Evolutionary conservation across 352 stramenopile genomes (phyloP).

Genomic region (Phytophthora fragariaefolia): DNA sequence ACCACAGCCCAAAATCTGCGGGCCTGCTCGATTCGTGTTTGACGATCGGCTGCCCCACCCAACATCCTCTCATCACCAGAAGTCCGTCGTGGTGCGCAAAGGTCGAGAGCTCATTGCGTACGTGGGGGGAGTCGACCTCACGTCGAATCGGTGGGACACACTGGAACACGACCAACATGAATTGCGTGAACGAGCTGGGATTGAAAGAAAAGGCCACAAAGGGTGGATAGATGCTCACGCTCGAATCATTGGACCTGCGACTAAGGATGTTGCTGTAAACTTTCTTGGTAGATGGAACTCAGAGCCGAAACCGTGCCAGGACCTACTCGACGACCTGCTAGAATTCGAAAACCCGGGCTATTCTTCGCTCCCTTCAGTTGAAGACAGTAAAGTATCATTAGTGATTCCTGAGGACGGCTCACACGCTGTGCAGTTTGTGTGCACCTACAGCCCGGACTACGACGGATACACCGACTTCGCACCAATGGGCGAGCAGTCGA

Average conservation of each 20-base stretch:
- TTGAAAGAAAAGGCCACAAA: slow-evolving; percentile 32
- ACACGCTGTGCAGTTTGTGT: slow-evolving; percentile 47
- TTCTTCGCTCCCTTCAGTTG: slow-evolving; percentile 9
- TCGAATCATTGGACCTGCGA: slow-evolving; percentile 43
- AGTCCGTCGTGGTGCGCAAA: slow-evolving; percentile 57
- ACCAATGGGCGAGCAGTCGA: slow-evolving; percentile 51
- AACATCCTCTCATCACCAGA: slow-evolving; percentile 65
- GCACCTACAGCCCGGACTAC: slow-evolving; percentile 30
- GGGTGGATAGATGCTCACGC: slow-evolving; percentile 60
- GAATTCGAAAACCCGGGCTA: slow-evolving; percentile 47
- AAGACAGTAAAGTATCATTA: slow-evolving; percentile 1
- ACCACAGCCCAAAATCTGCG: slow-evolving; percentile 22
- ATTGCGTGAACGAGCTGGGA: slow-evolving; percentile 31
- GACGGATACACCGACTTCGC: slow-evolving; percentile 48
- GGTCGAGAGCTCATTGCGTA: slow-evolving; percentile 38
- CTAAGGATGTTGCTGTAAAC: slow-evolving; percentile 53
- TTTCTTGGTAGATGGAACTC: slow-evolving; percentile 67
- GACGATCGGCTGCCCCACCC: slow-evolving; percentile 56
- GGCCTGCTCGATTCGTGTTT: slow-evolving; percentile 44
- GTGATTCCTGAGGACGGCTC: slow-evolving; percentile 15
- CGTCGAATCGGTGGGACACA: slow-evolving; percentile 57
- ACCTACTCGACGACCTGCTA: slow-evolving; percentile 42
- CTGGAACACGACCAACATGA: slow-evolving; percentile 45
- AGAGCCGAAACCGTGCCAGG: slow-evolving; percentile 22
- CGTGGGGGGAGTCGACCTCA: slow-evolving; percentile 55